phyloP scores from a whole-genome alignment of 2,329 filamentous ascomycete species.

The Fulvia fulva region DNA sequence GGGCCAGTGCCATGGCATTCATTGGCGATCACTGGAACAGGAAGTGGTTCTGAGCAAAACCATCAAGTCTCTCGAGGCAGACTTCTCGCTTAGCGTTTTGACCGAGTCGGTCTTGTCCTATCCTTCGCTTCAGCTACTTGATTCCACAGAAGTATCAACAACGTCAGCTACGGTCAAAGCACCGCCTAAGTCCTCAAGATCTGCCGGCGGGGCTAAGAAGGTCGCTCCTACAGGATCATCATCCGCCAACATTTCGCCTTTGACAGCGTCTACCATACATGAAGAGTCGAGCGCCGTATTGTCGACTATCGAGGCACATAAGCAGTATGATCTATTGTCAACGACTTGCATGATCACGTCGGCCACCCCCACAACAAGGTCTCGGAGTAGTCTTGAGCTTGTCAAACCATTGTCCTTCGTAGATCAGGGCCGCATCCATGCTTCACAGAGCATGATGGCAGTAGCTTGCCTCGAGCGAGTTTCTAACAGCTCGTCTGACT shows the following conservation, averaged over 20 bases:
- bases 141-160: not conserved
- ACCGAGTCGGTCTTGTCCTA: constrained; percentile 91
- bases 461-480: constrained; percentile 49
- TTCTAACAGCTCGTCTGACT: constrained; percentile 33
- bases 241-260: not conserved
- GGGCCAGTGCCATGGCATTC: constrained; percentile 2
- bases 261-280: not conserved
- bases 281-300: not conserved
- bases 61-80: constrained; percentile 54
- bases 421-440: constrained; percentile 67
- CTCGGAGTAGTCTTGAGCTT: not conserved
- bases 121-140: constrained; percentile 56
- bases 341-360: not conserved
- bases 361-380: not conserved
- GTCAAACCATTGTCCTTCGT: not conserved
- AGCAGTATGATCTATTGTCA: not conserved
- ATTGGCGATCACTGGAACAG: constrained; percentile 11
- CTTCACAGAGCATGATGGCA: constrained; percentile 63
- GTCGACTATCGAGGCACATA: not conserved
- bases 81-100: constrained; percentile 42
- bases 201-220: not conserved
- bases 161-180: not conserved
- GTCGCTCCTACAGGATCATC: not conserved
- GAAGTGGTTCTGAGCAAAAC: constrained; percentile 11
- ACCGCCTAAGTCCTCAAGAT: not conserved